Conservation (phyloP, 2,329 filamentous ascomycete genomes). For the Plectosphaerella plurivora region DNA sequence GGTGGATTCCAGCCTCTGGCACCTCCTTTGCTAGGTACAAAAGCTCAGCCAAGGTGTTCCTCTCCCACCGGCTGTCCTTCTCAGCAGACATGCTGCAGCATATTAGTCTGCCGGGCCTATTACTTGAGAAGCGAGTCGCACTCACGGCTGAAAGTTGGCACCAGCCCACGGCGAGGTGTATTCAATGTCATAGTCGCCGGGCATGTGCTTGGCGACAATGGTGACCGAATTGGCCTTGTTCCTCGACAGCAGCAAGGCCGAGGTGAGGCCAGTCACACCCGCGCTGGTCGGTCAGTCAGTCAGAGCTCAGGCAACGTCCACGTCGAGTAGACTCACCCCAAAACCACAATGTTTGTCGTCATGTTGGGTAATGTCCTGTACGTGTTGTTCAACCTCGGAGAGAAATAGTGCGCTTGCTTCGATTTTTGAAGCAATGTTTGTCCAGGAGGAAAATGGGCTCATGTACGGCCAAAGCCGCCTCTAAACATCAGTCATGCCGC, state of each 20-base stretch:
- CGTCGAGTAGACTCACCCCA: slow-evolving; percentile 23
- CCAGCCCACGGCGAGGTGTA: slow-evolving; percentile 81
- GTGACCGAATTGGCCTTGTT: slow-evolving; percentile 35
- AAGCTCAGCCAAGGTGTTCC: slow-evolving; percentile 53
- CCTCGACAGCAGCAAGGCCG: slow-evolving; percentile 43
- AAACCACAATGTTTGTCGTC: slow-evolving; percentile 54
- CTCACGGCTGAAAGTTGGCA: slow-evolving; percentile 67
- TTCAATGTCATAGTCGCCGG: slow-evolving; percentile 79
- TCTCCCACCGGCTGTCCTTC: slow-evolving; percentile 44
- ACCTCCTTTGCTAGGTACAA: slow-evolving; percentile 51
- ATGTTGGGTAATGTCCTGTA: slow-evolving; percentile 13
- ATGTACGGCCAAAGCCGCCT: too few species aligned
- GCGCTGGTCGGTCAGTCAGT: slow-evolving; percentile 23
- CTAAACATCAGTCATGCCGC: neutral
- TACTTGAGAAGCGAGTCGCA: neutral
- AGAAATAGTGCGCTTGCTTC: too few species aligned
- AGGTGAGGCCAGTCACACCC: slow-evolving; percentile 48
- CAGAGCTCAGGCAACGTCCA: neutral
- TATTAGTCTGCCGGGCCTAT: neutral
- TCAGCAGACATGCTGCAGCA: slow-evolving; percentile 25
- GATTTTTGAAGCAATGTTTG: too few species aligned
- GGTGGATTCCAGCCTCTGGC: slow-evolving; percentile 70
- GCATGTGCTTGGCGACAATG: slow-evolving; percentile 68
- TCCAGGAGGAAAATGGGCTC: too few species aligned
- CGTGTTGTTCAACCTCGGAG: too few species aligned